Conservation (phyloP, 371 early-diverging fungal species). For the Haplosporangium sp. region DNA sequence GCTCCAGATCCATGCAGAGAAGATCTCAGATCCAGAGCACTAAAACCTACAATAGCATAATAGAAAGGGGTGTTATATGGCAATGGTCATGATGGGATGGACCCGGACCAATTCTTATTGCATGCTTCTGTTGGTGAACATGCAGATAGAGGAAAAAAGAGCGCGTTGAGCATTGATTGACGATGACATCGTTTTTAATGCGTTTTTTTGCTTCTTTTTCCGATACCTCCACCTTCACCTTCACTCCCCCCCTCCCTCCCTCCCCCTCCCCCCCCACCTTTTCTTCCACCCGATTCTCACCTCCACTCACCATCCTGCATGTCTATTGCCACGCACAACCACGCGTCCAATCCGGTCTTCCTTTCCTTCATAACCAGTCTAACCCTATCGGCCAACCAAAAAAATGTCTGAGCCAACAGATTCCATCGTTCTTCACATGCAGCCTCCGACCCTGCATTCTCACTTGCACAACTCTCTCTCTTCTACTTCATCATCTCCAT, state of each 20-base stretch:
- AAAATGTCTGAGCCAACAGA: constrained; percentile 6
- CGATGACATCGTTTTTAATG: background rate
- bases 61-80: background rate
- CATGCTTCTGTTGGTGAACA: too few species aligned
- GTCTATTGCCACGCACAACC: too few species aligned
- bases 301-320: background rate
- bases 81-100: too few species aligned
- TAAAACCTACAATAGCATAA: background rate
- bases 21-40: background rate
- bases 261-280: background rate
- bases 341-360: too few species aligned
- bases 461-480: background rate
- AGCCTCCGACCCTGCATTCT: constrained; percentile 3
- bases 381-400: too few species aligned
- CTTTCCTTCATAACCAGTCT: too few species aligned
- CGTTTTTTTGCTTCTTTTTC: background rate
- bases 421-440: constrained; percentile 7
- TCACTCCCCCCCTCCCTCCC: background rate
- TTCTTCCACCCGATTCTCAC: background rate
- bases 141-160: too few species aligned
- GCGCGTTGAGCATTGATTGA: too few species aligned
- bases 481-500: background rate
- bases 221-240: background rate
- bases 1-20: background rate
- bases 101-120: too few species aligned